Evolutionary conservation across 139 green algal genomes (phyloP), one percentile per base, ranked within the genome.

Genomic region (Volvox reticuliferus): DNA sequence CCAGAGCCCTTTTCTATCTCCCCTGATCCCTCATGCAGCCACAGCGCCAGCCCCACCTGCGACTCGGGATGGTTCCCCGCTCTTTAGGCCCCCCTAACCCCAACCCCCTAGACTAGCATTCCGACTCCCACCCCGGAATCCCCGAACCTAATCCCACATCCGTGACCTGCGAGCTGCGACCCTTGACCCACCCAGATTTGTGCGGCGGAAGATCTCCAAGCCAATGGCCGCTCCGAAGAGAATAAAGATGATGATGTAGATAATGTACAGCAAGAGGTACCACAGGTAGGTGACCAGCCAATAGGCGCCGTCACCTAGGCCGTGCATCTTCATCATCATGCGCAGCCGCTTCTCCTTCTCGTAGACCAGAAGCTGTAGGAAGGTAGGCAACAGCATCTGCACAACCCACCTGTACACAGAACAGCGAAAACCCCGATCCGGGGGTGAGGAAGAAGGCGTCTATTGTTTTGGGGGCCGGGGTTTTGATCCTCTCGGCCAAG

Each of bases 311-410:
- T 89, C 83, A 12, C 83, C 83, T 65, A 89, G 83, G 35, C 83
- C 97, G 79, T 99, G 98, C 97, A 99, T 99, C 91, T 98, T 98
- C 98, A 99, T 99, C 96, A 99, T 99, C 82, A 97, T 98, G 83
- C 97, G 94, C 89, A 99, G 92, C 65, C 95, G 91, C 87, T 96
- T 95, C 94, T 97, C 94, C 95, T 98, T 98, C 92, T 98, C 96
- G 79, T 96, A 96, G 77, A 95, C 91, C 91, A 88, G 90, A 84
- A 88, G 90, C 83, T 93, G 90, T 65, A 93, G 90, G 63, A 97
- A 97, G 33, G 96, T 88, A 18, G 97, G 97, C 71, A 98, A 91
- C 81, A 98, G 94, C 93, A 99, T 93, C 93, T 97, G 96, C 24
- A 97, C 90, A 79, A 98, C 91, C 96, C 97, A 98, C 17, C 69